Evolutionary conservation across 2,329 filamentous ascomycete genomes (phyloP), one percentile per base, ranked within the genome.

Genomic region (Alternaria longipes): DNA sequence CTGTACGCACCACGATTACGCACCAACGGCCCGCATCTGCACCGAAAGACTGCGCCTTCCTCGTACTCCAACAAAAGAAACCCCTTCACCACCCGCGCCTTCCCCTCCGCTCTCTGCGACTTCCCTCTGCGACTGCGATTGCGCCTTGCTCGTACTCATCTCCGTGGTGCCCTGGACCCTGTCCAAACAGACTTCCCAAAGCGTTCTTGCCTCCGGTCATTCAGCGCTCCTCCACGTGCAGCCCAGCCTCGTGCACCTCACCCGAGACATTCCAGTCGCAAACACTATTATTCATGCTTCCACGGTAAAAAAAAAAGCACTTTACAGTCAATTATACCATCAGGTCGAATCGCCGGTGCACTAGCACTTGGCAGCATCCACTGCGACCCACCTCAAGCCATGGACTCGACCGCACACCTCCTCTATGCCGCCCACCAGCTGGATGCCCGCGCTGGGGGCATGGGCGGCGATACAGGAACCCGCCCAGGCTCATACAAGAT

Each of bases 401-500:
- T 85, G 83, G 81, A 84, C 66, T 64, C 78, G 52, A 68, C 78
- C 56, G 74, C 69, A 57, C 67, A 80, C 63, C 58, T 79, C 53
- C 68, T 81, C 62, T 71, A 76, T 64, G 75, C 81, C 58, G 78
- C 81, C 54, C 75, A 82, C 54, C 66, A 76, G 14, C 75, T 87
- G 44, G 76, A 83, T 64, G 79, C 80, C 26, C 83, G 85, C 63
- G 78, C 79, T 38, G 81, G 81, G 24, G 72, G 69, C 41, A 66
- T 71, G 28, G 74, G 71, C 42, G 73, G 73, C 42, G 66, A 74
- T 30, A 44, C 67, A 14, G 64, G 70, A 38, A 59, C 65, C 45
- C 82, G 86, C 22, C 88, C 88, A 1, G 78, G 84, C 9, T 81
- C 83, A 34, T 98, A 91, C 85, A 98, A 97, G 77, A 87, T 90